phyloP scores from a whole-genome alignment of 2,329 filamentous ascomycete species.

The Hymenoscyphus albidus region DNA sequence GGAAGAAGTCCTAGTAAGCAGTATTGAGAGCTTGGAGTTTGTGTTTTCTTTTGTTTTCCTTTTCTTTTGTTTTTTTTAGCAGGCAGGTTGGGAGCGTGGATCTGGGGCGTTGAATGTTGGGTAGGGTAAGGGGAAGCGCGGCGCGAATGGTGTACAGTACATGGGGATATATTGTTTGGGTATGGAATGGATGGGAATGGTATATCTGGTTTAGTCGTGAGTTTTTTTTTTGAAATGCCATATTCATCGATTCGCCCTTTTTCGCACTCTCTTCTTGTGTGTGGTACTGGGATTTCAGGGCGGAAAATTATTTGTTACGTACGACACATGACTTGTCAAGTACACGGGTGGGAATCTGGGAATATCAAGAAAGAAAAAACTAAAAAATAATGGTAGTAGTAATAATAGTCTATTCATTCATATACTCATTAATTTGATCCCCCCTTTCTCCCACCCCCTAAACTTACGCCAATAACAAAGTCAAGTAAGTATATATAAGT shows the following conservation, averaged over 20 bases:
- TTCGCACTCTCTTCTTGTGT: background rate
- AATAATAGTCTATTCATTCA: no score
- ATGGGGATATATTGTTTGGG: background rate
- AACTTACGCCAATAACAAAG: no score
- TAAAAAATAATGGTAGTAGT: no score
- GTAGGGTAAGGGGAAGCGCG: no score
- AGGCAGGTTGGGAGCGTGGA: background rate
- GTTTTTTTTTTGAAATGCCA: background rate
- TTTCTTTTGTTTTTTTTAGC: background rate
- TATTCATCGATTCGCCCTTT: background rate
- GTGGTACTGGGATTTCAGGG: no score
- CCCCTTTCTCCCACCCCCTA: no score
- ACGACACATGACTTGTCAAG: no score
- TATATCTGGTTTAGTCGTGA: background rate
- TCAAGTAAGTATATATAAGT: no score
- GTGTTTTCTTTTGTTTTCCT: background rate
- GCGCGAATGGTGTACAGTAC: background rate
- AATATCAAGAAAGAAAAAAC: background rate
- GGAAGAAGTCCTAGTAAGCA: slow-evolving; percentile 17
- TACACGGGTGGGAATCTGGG: no score
- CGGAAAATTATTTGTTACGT: no score
- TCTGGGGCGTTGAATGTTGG: background rate
- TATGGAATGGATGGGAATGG: background rate
- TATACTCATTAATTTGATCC: no score
- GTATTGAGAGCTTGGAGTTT: slow-evolving; percentile 6